Evolutionary conservation across 2,329 filamentous ascomycete genomes (phyloP).

Genomic region (Phaeomoniella chlamydospora): DNA sequence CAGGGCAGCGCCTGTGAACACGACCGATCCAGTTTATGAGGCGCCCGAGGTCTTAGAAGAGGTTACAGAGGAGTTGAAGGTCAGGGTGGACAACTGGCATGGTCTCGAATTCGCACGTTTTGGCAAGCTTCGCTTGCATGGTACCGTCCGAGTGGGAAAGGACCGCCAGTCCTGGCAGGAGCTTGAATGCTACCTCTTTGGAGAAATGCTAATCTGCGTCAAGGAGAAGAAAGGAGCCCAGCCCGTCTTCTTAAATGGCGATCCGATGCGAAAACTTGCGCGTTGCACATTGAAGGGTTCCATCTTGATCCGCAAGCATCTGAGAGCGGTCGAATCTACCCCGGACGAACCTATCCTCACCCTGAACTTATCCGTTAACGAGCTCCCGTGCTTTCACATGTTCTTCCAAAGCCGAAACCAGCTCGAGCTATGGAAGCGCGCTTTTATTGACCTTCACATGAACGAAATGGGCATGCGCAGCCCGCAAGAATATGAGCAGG

Average conservation of each 20-base stretch:
- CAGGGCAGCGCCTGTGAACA: not conserved
- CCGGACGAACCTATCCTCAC: constrained; percentile 73
- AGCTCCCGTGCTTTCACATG: constrained; percentile 88
- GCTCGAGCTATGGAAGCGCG: constrained; percentile 80
- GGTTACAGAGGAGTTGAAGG: constrained; percentile 71
- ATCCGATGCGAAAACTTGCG: constrained; percentile 46
- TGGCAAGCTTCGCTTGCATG: constrained; percentile 79
- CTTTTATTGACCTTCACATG: constrained; percentile 68
- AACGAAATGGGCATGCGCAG: constrained; percentile 42
- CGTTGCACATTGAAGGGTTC: constrained; percentile 91
- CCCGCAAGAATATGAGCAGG: constrained; percentile 38
- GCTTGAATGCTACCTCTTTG: constrained; percentile 90
- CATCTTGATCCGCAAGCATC: constrained; percentile 94
- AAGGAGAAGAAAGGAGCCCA: constrained; percentile 77
- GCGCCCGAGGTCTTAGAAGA: constrained; percentile 64
- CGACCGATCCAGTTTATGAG: constrained; percentile 38
- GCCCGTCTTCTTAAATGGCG: constrained; percentile 50
- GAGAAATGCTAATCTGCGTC: constrained; percentile 98
- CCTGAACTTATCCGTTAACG: constrained; percentile 75
- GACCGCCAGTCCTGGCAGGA: constrained; percentile 96
- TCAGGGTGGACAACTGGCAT: constrained; percentile 96
- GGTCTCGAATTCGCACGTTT: constrained; percentile 86
- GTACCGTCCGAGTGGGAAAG: constrained; percentile 84
- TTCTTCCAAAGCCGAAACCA: constrained; percentile 73
- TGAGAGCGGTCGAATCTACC: constrained; percentile 69